phyloP scores from a whole-genome alignment of 331 rosid species.

The Pyracantha coccinea region DNA sequence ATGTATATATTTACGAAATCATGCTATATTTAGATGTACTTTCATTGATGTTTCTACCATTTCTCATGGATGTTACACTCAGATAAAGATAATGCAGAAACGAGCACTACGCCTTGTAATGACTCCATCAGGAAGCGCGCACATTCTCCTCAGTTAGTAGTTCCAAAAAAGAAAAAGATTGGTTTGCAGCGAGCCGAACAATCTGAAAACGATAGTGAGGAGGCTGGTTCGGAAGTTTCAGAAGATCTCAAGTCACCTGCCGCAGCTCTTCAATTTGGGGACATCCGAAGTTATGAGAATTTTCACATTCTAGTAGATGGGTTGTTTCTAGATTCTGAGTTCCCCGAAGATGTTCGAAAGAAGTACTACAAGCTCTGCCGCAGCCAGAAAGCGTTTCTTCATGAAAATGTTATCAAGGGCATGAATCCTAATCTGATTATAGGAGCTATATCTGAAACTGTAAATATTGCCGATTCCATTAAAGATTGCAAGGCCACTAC shows the following conservation, averaged over 20 bases:
- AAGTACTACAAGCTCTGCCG: constrained; percentile 68
- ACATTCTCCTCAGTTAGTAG: constrained; percentile 21
- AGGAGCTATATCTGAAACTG: constrained; percentile 52
- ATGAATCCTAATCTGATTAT: constrained; percentile 30
- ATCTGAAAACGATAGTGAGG: constrained; percentile 52
- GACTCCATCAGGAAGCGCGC: constrained; percentile 33
- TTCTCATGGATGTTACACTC: constrained; percentile 18
- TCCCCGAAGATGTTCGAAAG: constrained; percentile 40
- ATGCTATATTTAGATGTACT: not conserved
- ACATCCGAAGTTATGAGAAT: constrained; percentile 38
- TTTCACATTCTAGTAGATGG: constrained; percentile 57
- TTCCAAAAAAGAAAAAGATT: constrained; percentile 42
- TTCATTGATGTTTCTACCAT: not conserved
- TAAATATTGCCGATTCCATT: constrained; percentile 46
- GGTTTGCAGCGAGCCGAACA: constrained; percentile 22
- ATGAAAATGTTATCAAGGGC: constrained; percentile 50
- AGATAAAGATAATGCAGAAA: constrained; percentile 31
- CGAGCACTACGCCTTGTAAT: constrained; percentile 11
- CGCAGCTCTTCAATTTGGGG: constrained; percentile 35
- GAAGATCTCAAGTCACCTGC: constrained; percentile 26
- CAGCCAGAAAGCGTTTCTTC: constrained; percentile 66
- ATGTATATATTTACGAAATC: too few species aligned
- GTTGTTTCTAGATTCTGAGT: constrained; percentile 39
- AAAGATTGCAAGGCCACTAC: constrained; percentile 43
- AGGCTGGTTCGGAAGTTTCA: constrained; percentile 45